Base-by-base conservation (phyloP, 2,329 filamentous ascomycete genomes). In the Didymella glomerata region DNA sequence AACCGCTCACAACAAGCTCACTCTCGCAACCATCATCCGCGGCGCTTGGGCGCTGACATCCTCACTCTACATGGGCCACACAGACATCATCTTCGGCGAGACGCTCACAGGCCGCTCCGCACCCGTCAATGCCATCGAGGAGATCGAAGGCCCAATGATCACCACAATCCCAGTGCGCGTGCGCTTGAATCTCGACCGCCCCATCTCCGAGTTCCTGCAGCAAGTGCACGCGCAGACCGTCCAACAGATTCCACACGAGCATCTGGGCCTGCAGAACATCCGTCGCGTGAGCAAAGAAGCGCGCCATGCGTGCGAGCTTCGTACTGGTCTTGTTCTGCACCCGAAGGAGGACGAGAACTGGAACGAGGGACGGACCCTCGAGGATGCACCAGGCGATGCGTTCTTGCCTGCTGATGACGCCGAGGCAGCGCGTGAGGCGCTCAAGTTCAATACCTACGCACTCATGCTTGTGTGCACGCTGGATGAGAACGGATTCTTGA, bases 401-500 rank as follows among this genome's bases (percentile, higher is more conserved):
- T 83, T 87, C 24, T 80, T 86, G 5, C 85, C 85, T 0, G 82
- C 84, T 0, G 81, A 83, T 30, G 85, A 86, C 56, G 79, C 77
- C 0, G 85, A 88, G 61, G 83, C 84, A 1, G 85, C 85, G 0
- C 81, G 84, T 45, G 86, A 88, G 64, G 86, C 86, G 0, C 79
- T 88, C 0, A 80, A 82, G 57, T 83, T 83, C 68, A 83, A 83
- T 52, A 81, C 81, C 1, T 88, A 89, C 68, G 83, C 86, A 1
- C 81, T 90, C 30, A 89, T 90, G 79, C 76, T 90, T 20, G 87
- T 89, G 41, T 90, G 87, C 71, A 86, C 84, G 4, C 76, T 89
- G 6, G 82, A 85, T 34, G 78, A 82, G 2, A 78, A 81, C 60
- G 82, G 84, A 1, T 85, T 89, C 68, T 73, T 84, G 16, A 78